These are phyloP conservation scores for Hypocrella siamensis DNA, from an alignment of 2,329 filamentous ascomycete genomes.

Conservation along the genomic window DNA sequence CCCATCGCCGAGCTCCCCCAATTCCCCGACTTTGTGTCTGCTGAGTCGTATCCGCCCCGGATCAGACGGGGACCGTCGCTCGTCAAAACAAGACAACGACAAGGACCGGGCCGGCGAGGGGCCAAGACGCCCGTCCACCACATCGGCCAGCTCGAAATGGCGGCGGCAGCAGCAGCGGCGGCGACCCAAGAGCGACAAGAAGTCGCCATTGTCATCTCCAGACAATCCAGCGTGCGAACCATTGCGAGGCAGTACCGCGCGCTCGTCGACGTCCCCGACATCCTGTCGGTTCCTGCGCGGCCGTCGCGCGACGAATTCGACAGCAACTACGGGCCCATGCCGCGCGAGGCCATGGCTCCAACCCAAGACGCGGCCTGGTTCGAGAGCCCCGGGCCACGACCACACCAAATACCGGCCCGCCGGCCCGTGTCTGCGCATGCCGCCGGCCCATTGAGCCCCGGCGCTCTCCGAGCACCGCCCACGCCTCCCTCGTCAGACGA, in stretches of 20 bases:
- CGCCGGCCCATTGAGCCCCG: too few relatives aligned
- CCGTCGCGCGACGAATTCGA: slow-evolving; percentile 1
- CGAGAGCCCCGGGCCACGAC: slow-evolving; percentile 14
- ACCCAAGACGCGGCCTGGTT: slow-evolving; percentile 1
- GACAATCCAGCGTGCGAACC: slow-evolving; percentile 26
- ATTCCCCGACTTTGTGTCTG: neutral
- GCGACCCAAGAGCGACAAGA: slow-evolving; percentile 6
- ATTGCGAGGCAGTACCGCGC: slow-evolving; percentile 36
- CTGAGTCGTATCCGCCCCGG: too few relatives aligned
- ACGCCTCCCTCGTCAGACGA: slow-evolving; percentile 14
- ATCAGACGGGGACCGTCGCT: slow-evolving; percentile 3
- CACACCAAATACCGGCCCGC: slow-evolving; percentile 27
- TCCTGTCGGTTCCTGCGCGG: too few relatives aligned
- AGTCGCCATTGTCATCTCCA: slow-evolving; percentile 10
- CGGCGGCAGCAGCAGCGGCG: slow-evolving; percentile 10
- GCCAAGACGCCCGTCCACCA: slow-evolving; percentile 35
- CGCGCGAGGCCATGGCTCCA: neutral
- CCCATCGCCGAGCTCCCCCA: neutral
- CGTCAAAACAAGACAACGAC: slow-evolving; percentile 1
- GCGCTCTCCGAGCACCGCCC: slow-evolving; percentile 13
- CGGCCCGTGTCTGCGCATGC: too few relatives aligned
- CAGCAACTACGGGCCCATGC: slow-evolving; percentile 1
- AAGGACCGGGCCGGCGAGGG: slow-evolving; percentile 17
- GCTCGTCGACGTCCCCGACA: slow-evolving; percentile 19
- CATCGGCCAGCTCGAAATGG: slow-evolving; percentile 32